These are phyloP conservation scores for Medicago lupulina DNA, from an alignment of 306 rosid genomes.

Conservation along the genomic window DNA sequence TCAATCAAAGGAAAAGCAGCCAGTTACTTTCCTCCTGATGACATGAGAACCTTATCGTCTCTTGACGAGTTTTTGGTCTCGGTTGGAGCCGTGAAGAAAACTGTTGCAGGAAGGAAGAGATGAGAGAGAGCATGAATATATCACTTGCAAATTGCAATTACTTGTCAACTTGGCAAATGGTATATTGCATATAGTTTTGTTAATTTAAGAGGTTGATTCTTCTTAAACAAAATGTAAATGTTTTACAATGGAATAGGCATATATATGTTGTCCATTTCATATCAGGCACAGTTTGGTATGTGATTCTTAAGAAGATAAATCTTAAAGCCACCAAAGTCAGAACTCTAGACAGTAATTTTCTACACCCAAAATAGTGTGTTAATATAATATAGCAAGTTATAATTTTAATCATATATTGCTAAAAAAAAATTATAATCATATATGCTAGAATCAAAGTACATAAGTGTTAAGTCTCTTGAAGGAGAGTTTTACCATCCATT, in stretches of 20 bases:
- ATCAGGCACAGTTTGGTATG: not conserved
- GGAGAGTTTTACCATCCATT: no score
- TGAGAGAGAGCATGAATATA: constrained; percentile 40
- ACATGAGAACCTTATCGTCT: constrained; percentile 93
- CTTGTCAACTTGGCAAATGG: constrained; percentile 38
- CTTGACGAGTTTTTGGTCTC: constrained; percentile 88
- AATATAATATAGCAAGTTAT: no score
- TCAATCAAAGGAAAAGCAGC: constrained; percentile 92
- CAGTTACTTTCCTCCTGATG: constrained; percentile 93
- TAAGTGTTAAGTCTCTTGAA: no score
- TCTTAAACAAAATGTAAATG: constrained; percentile 42
- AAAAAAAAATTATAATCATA: no score
- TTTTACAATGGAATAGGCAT: constrained; percentile 21
- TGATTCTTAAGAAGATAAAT: not conserved
- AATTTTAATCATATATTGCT: no score
- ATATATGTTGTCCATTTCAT: constrained; percentile 24
- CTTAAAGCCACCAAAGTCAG: no score
- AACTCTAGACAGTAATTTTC: no score
- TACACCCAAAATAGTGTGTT: no score
- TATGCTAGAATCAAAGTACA: no score
- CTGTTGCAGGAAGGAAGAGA: constrained; percentile 77
- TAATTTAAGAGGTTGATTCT: constrained; percentile 36
- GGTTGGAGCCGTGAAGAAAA: constrained; percentile 91
- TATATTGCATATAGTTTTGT: constrained; percentile 41
- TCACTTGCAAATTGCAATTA: constrained; percentile 24